A percentile compares a stretch with the other conserved stretches of the same genome.
Conservation (phyloP, 495 filamentous ascomycete species). For the Glutinoglossum americanum region DNA sequence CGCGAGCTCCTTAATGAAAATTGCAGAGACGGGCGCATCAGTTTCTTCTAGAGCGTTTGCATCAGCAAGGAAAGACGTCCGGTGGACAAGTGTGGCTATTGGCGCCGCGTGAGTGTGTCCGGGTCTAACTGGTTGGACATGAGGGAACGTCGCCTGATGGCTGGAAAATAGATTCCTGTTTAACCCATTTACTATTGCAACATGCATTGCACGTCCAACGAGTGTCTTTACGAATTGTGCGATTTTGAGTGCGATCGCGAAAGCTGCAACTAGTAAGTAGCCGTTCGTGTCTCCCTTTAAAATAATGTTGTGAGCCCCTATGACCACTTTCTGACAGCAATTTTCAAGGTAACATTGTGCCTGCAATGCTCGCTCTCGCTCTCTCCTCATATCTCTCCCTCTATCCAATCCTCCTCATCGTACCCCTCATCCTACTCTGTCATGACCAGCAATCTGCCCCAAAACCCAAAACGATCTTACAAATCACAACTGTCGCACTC, state of each 20-base stretch:
- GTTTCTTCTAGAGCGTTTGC: slow-evolving; percentile 47
- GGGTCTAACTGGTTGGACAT: background rate
- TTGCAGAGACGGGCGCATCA: slow-evolving; percentile 66
- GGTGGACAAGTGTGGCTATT: slow-evolving; percentile 54
- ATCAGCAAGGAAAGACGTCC: slow-evolving; percentile 54
- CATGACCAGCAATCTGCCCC: slow-evolving; percentile 38
- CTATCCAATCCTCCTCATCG: slow-evolving; percentile 70
- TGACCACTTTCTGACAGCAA: background rate
- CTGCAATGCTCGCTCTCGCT: slow-evolving; percentile 65
- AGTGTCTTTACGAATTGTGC: slow-evolving; percentile 78
- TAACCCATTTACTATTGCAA: slow-evolving; percentile 85
- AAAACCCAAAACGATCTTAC: slow-evolving; percentile 3
- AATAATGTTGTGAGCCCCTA: background rate
- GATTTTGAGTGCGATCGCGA: slow-evolving; percentile 64
- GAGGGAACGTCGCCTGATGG: background rate
- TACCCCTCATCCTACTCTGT: slow-evolving; percentile 61
- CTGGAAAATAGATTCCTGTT: slow-evolving; percentile 48
- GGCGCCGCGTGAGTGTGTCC: slow-evolving; percentile 43
- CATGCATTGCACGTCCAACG: slow-evolving; percentile 80
- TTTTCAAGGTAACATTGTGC: slow-evolving; percentile 37
- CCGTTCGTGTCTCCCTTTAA: background rate
- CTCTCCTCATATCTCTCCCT: slow-evolving; percentile 80
- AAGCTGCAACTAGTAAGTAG: slow-evolving; percentile 34
- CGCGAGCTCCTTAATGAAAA: slow-evolving; percentile 59
- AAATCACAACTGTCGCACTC: slow-evolving; percentile 4